Evolutionary conservation across 2,329 filamentous ascomycete genomes (phyloP).

Genomic region (Rhinocladiella similis): DNA sequence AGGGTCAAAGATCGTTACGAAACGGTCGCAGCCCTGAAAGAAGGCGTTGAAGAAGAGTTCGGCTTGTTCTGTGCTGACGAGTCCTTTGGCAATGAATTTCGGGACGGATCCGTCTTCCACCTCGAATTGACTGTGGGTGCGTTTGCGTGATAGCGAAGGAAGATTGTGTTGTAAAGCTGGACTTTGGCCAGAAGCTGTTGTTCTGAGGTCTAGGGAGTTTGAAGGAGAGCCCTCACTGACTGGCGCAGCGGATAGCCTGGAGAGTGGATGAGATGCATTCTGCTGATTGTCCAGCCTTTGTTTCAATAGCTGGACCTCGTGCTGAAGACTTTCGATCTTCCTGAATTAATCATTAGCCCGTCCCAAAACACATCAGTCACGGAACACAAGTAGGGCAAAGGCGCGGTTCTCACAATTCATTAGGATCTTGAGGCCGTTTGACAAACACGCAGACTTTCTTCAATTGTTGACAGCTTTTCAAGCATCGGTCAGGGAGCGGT

Average conservation of each 20-base stretch:
- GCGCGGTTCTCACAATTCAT: slow-evolving; percentile 14
- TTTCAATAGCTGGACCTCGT: slow-evolving; percentile 34
- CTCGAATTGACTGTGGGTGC: slow-evolving; percentile 37
- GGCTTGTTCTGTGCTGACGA: slow-evolving; percentile 37
- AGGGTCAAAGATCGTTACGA: slow-evolving; percentile 52
- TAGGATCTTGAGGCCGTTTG: slow-evolving; percentile 30
- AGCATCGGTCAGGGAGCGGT: background rate
- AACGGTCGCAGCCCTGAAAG: slow-evolving; percentile 45
- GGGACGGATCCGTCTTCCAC: slow-evolving; percentile 35
- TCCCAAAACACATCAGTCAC: background rate
- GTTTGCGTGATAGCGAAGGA: slow-evolving; percentile 26
- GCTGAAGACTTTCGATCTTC: slow-evolving; percentile 36
- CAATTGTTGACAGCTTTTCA: slow-evolving; percentile 34
- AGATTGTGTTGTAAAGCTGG: slow-evolving; percentile 3
- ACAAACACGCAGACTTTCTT: slow-evolving; percentile 40
- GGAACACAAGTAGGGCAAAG: background rate
- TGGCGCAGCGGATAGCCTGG: slow-evolving; percentile 22
- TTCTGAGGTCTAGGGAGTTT: background rate
- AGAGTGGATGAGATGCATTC: background rate
- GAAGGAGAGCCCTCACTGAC: background rate
- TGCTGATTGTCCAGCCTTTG: slow-evolving; percentile 31
- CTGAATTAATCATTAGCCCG: slow-evolving; percentile 21
- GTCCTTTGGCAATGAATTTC: slow-evolving; percentile 38
- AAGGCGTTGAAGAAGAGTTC: slow-evolving; percentile 38
- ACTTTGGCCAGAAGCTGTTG: background rate